Evolutionary conservation across 345 rosid species (phyloP), one percentile per base, ranked within the genome.

Genomic region (Sisymbrium altissimum): DNA sequence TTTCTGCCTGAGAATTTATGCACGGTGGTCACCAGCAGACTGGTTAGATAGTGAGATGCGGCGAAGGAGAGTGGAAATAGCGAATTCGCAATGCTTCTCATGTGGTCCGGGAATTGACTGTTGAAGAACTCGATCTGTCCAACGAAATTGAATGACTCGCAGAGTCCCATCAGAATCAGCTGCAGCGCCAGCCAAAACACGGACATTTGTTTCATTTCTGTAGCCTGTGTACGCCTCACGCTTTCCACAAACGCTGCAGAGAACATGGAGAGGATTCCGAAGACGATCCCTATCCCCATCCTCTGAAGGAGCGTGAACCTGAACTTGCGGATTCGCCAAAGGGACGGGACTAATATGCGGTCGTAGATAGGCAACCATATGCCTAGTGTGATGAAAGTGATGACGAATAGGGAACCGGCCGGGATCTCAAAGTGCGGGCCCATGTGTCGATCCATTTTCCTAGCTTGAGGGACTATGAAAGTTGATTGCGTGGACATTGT

Each of bases 311-410:
- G 72, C 3, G 88, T 86, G 76, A 90, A 64, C 18, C 91, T 87
- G 3, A 78, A 78, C 67, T 83, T 80, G 30, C 36, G 66, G 36
- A 79, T 43, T 77, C 68, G 78, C 39, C 82, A 72, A 4, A 85
- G 77, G 49, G 57, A 41, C 0, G 89, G 91, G 41, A 85, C 82
- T 10, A 86, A 8, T 54, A 86, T 0, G 8, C 82, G 78, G 74
- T 88, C 96, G 23, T 90, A 90, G 17, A 86, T 18, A 9, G 89
- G 90, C 41, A 90, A 44, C 93, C 88, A 90, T n/a, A 88, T 33
- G 17, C 78, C 84, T 15, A 86, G 32, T 0, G 89, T 81, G 56
- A 90, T 14, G 82, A 83, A 71, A 4, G 88, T 76, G 33, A 86
- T 83, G 39, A 82, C 76, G 1, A 0, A 0, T 4, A 84, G 2